Conservation (phyloP, 768 basidiomycete species). For the Mycena vitilis region DNA sequence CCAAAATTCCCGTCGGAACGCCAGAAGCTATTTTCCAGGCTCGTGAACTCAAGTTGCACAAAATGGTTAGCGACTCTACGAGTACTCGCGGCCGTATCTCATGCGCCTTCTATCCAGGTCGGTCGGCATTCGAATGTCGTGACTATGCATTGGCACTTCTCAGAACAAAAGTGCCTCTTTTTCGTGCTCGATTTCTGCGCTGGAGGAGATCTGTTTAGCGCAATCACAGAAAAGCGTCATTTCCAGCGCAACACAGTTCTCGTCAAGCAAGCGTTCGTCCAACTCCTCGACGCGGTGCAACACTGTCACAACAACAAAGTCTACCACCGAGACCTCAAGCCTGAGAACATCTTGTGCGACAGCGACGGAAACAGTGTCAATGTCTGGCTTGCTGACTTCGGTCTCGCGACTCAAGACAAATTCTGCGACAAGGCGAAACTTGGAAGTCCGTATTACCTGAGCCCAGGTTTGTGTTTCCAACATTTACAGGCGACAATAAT, state of each 20-base stretch:
- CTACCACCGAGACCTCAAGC: conserved; percentile 90
- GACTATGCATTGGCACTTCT: conserved; percentile 72
- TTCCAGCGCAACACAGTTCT: conserved; percentile 70
- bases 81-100: neutral
- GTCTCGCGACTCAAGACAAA: conserved; percentile 65
- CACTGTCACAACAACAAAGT: conserved; percentile 78
- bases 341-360: conserved; percentile 80
- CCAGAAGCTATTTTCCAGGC: conserved; percentile 69
- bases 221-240: conserved; percentile 67
- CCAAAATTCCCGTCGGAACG: conserved; percentile 64
- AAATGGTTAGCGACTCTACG: conserved; percentile 47
- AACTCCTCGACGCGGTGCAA: conserved; percentile 83
- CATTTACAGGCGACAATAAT: conserved; percentile 29
- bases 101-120: conserved; percentile 17
- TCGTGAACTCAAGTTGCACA: conserved; percentile 76
- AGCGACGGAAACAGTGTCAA: conserved; percentile 62
- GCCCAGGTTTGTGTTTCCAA: conserved; percentile 63
- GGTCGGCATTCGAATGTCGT: conserved; percentile 72
- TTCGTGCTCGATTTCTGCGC: conserved; percentile 69
- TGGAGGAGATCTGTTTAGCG: conserved; percentile 77
- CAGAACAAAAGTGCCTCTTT: conserved; percentile 72
- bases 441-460: conserved; percentile 76
- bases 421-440: conserved; percentile 60
- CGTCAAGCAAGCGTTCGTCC: conserved; percentile 77
- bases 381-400: conserved; percentile 83